Percentiles rank a stretch among this genome's conserved stretches.
These are phyloP conservation scores for Inga leiocalycina DNA, from an alignment of 306 rosid genomes.

Conservation along the genomic window DNA sequence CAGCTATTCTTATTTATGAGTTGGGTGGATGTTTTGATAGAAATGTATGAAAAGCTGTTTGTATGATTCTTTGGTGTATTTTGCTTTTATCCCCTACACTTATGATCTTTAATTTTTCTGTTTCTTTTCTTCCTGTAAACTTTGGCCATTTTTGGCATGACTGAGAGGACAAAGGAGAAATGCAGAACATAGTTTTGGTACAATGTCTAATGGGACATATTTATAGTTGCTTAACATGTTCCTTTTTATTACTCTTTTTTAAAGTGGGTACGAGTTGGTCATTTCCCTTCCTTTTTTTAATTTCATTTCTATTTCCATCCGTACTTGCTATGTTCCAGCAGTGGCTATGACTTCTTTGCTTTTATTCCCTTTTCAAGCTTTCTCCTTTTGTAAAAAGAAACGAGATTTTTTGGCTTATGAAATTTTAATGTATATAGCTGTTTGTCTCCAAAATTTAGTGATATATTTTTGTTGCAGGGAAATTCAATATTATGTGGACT, in stretches of 20 bases:
- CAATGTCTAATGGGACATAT: neutral
- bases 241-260: neutral
- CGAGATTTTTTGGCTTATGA: neutral
- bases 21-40: neutral
- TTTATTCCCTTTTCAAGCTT: neutral
- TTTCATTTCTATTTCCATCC: neutral
- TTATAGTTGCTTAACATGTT: neutral
- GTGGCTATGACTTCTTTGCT: neutral
- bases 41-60: no score
- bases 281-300: neutral
- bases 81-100: no score
- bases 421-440: slow-evolving; percentile 7
- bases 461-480: slow-evolving; percentile 58
- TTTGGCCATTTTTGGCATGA: neutral
- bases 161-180: neutral
- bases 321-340: neutral
- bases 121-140: neutral
- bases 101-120: neutral
- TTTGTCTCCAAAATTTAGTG: neutral
- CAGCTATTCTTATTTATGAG: neutral
- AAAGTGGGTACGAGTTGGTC: neutral
- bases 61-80: no score
- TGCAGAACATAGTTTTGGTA: neutral
- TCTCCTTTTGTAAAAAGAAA: neutral
- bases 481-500: slow-evolving; percentile 85